phyloP scores from a whole-genome alignment of 768 basidiomycete species.

The Pleurotus cornucopiae region DNA sequence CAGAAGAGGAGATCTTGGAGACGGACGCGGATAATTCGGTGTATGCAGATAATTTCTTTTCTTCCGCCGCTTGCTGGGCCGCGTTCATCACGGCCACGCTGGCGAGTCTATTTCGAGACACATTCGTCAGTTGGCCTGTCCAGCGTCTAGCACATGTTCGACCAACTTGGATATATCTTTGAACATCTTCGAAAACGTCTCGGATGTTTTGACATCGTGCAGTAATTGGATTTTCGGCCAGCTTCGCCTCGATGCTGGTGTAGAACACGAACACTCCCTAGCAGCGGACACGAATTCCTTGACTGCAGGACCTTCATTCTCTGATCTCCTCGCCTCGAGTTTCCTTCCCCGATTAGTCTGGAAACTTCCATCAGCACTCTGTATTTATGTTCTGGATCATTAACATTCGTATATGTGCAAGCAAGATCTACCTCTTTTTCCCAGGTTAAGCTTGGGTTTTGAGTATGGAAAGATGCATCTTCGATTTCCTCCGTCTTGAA shows the following conservation, averaged over 20 bases:
- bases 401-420: too few relatives aligned
- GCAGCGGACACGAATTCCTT: neutral
- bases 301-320: too few relatives aligned
- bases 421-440: too few relatives aligned
- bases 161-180: slow-evolving; percentile 3
- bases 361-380: neutral
- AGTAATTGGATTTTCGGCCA: too few relatives aligned
- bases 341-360: neutral
- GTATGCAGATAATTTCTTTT: slow-evolving; percentile 44
- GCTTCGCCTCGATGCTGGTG: neutral
- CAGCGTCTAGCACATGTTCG: neutral
- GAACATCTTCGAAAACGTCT: neutral
- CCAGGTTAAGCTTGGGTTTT: neutral
- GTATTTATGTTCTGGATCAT: too few relatives aligned
- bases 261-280: neutral
- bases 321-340: neutral
- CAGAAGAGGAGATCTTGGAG: slow-evolving; percentile 36
- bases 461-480: neutral
- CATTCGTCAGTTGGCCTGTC: neutral
- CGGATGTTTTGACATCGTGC: neutral
- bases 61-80: slow-evolving; percentile 38
- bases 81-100: slow-evolving; percentile 40
- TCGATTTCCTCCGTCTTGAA: slow-evolving; percentile 6
- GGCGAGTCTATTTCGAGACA: slow-evolving; percentile 32
- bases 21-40: slow-evolving; percentile 45